phyloP scores from a whole-genome alignment of 2,329 filamentous ascomycete genomes.

The Penicillium concentricum region DNA sequence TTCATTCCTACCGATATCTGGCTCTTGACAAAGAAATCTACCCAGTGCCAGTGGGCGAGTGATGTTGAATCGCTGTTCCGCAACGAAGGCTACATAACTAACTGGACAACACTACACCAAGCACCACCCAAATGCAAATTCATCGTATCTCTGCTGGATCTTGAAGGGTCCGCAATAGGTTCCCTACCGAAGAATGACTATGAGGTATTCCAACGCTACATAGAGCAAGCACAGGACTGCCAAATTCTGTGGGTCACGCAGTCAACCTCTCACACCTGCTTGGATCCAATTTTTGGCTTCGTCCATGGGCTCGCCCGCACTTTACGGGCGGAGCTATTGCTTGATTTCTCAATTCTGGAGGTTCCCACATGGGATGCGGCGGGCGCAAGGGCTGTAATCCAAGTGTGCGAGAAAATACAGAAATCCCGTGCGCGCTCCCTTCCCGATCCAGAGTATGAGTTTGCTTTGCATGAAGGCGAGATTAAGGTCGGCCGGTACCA shows the following conservation, averaged over 20 bases:
- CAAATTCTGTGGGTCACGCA: slow-evolving; percentile 11
- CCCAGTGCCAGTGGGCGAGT: not conserved
- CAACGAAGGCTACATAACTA: not conserved
- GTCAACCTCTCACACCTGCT: slow-evolving; percentile 2
- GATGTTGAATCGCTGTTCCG: not conserved
- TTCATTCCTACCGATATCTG: not conserved
- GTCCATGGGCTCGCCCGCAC: slow-evolving; percentile 13
- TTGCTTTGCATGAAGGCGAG: not conserved
- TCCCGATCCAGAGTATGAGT: slow-evolving; percentile 11
- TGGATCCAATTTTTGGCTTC: slow-evolving; percentile 11
- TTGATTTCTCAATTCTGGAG: slow-evolving; percentile 14
- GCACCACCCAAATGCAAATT: not conserved
- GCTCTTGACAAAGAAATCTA: not conserved
- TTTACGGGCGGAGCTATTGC: slow-evolving; percentile 5
- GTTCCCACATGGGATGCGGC: not conserved
- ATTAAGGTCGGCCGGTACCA: slow-evolving; percentile 14
- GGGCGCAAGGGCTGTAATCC: not conserved
- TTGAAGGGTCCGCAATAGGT: not conserved
- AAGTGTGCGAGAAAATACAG: slow-evolving; percentile 7
- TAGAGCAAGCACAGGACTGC: slow-evolving; percentile 1
- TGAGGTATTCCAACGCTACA: not conserved
- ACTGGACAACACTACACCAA: not conserved
- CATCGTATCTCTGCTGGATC: not conserved
- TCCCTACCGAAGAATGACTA: not conserved
- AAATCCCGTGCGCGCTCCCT: not conserved